A percentile compares a stretch with the other conserved stretches of the same genome.
Conservation (phyloP, 1,284 basidiomycete genomes). For the Fomitopsis palustris region DNA sequence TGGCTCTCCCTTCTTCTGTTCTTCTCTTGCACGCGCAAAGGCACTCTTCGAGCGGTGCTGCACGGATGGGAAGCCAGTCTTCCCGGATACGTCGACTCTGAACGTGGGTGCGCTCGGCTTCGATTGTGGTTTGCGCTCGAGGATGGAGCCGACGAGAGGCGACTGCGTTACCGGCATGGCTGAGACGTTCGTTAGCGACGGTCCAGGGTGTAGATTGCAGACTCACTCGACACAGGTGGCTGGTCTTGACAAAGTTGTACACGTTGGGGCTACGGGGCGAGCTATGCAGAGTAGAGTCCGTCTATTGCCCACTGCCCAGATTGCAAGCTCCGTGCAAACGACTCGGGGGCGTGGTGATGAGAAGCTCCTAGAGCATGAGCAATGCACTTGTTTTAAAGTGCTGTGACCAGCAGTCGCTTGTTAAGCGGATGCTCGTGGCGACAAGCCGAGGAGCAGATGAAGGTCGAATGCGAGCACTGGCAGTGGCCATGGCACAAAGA, state of each 20-base stretch:
- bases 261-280: no score
- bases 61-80: constrained; percentile 51
- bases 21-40: constrained; percentile 44
- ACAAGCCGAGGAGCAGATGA: no score
- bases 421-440: no score
- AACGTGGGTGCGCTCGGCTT: constrained; percentile 28
- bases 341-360: no score
- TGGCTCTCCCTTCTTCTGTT: constrained; percentile 22
- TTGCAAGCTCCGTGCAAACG: not conserved
- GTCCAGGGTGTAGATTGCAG: not conserved
- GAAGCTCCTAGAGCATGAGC: no score
- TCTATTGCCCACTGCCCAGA: not conserved
- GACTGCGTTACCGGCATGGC: constrained; percentile 5
- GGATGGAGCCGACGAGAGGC: constrained; percentile 51
- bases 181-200: not conserved
- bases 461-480: no score
- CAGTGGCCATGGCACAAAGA: no score
- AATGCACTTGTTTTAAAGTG: no score
- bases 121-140: constrained; percentile 46
- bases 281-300: no score
- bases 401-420: no score
- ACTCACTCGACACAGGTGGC: not conserved
- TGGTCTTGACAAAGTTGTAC: not conserved
- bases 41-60: constrained; percentile 65
- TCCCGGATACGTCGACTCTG: constrained; percentile 27